Evolutionary conservation across 768 basidiomycete species (phyloP), one percentile per base, ranked within the genome.

Genomic region (Serendipita vermifera): DNA sequence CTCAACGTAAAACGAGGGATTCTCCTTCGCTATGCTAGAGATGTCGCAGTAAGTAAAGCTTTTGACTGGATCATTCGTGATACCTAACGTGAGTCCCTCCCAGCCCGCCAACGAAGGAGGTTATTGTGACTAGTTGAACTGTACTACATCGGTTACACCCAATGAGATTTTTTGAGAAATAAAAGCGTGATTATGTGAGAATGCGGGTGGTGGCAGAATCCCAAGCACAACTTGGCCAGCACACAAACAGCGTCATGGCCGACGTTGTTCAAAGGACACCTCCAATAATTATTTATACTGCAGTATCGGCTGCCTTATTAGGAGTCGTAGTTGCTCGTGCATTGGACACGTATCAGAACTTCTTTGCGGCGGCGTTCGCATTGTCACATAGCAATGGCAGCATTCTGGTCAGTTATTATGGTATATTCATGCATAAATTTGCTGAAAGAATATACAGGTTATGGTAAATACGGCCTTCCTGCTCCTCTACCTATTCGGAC

Each of bases 371-470:
- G 2, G 80, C 88, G 29, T 89, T 99, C 2, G 86, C 83, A 64
- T 78, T 99, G n/a, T 86, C 89, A 3, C 87, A 85, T 71, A 93
- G 89, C 65, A 90, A 83, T 64, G 81, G 89, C n/a, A 91, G 88
- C 62, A 81, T 93, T 55, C 72, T 99, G 72, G 96, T 97, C 59
- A 59, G 82, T 64, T 24, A 29, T 3, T 3, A 11, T 20, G 26
- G 9, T 62, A 17, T 29, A 17, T 13, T 48, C 55, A 17, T 46
- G 29, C 32, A 17, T 20, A 39, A 43, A 33, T 33, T 40, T 33
- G 43, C 35, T 55, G 26, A 33, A 6, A 35, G 15, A 2, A 6
- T 14, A 55, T 22, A n/a, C 27, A 98, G 93, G 80, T 91, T 33
- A 73, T 99, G 40, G 88, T 86, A 61, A 99, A 99, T 69, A 94